Evolutionary conservation across 768 basidiomycete species (phyloP), one percentile per base, ranked within the genome.

Genomic region (Tricholoma sp.): DNA sequence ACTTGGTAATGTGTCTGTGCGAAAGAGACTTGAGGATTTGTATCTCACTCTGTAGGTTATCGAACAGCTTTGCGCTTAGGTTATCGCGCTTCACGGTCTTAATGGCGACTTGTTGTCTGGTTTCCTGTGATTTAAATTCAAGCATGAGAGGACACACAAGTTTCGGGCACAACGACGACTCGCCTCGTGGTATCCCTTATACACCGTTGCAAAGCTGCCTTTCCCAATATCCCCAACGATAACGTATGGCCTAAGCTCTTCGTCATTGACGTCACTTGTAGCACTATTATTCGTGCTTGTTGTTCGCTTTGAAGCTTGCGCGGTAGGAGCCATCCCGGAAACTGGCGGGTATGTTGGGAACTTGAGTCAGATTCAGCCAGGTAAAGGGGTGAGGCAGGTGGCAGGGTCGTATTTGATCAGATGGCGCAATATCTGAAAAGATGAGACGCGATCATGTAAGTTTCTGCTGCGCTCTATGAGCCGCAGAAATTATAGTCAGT

Each of bases 1-100:
- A 77, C 62, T 85, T 86, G 7, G 97, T 98, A 53, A 99, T 91
- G 74, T 98, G 94, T 43, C 90, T 79, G 71, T 99, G 94, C 4
- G 88, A 90, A 52, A 98, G 82, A 1, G 87, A 86, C 76, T 98
- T 98, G 65, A 98, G 83, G 61, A 99, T 98, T 60, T 93, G 86
- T 57, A 98, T 98, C 79, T 99, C 97, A 64, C 90, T 91, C 70
- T 97, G 94, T n/a, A 98, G 83, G 68, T 98, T 98, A 75, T 98
- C 95, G 57, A 98, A 85, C 16, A 98, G 82, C 73, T 98, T 99
- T 12, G 90, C 78, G 34, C 88, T 94, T 35, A 99, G 83, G 63
- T 86, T 91, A 66, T 89, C 84, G 52, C 88, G 84, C 58, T 89
- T 87, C 55, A 99, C 92, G 7, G 94, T 91, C 79, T 99, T 98